phyloP scores from a whole-genome alignment of 2,329 filamentous ascomycete genomes.

The Stylonectria norvegica region DNA sequence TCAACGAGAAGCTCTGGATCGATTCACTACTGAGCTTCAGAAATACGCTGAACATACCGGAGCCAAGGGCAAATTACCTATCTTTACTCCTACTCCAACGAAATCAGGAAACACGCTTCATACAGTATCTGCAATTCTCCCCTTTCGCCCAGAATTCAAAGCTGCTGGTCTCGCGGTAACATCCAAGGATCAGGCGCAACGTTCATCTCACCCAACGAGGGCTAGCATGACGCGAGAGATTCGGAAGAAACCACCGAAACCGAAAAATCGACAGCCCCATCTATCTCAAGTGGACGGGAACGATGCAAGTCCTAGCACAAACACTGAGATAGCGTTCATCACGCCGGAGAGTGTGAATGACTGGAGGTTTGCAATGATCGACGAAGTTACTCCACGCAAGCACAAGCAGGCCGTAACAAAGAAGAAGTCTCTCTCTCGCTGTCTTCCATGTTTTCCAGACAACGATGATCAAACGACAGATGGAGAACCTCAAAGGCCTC shows the following conservation, averaged over 20 bases:
- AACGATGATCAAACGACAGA: conserved; percentile 21
- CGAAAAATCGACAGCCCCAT: conserved; percentile 4
- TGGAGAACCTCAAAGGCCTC: conserved; percentile 12
- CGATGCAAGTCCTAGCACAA: conserved; percentile 22
- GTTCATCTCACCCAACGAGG: conserved; percentile 3
- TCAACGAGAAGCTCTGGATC: conserved; percentile 40
- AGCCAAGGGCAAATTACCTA: conserved; percentile 35
- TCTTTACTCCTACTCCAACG: conserved; percentile 39
- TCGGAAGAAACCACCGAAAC: conserved; percentile 3
- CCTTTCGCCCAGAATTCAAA: conserved; percentile 51
- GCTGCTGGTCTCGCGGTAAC: conserved; percentile 56
- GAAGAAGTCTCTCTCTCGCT: conserved; percentile 10
- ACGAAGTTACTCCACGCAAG: conserved; percentile 26
- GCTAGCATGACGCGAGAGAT: conserved; percentile 10
- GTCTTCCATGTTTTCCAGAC: conserved; percentile 29
- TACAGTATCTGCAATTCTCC: conserved; percentile 52
- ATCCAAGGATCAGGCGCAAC: conserved; percentile 43
- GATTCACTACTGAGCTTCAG: conserved; percentile 31
- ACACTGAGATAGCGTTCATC: conserved; percentile 33
- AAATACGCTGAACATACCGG: conserved; percentile 33
- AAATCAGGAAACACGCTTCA: conserved; percentile 43
- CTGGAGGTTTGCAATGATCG: conserved; percentile 34
- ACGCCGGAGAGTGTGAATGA: conserved; percentile 29
- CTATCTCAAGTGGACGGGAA: conserved; percentile 31
- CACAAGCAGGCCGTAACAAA: conserved; percentile 13